Base-by-base conservation (phyloP, 768 basidiomycete species). In the Tulasnella sp. region DNA sequence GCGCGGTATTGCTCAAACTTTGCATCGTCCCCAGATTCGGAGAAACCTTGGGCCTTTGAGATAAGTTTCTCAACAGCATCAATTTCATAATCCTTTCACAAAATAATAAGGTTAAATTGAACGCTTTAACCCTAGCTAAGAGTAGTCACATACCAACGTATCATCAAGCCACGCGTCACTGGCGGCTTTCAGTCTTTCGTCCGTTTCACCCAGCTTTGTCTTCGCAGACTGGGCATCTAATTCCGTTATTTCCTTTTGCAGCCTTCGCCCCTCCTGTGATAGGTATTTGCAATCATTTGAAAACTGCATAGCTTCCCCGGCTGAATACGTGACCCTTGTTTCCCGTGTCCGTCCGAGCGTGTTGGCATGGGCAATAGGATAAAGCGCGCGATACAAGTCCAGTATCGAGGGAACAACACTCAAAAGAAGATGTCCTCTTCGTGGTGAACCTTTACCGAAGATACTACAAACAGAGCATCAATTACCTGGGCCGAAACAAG, bases 211-310 rank as follows among this genome's bases (percentile, higher is more conserved):
- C 47, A 89, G 78, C 72, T 82, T 84, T 59, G 83, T 86, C 75
- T 81, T 82, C 34, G 84, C 79, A 36, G 75, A 74, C 73, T 59
- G 62, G 1, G 75, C 72, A 8, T 59, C 52, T 12, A 26, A n/a
- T 29, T 59, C 52, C 22, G 26, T 12, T 2, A 59, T 22, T 29
- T 59, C 52, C 29, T 29, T 17, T 59, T 59, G 22, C 26, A 59
- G 8, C 9, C 52, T 59, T 29, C 29, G 52, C 4, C 52, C 52
- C 75, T 89, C 72, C 14, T 64, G 35, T 0, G 81, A 75, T 34
- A 95, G 83, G 78, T 89, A 92, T 26, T 85, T 76, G 75, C 89
- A 92, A 74, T 95, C 90, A 78, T 97, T 97, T 19, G 91, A 88
- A 78, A 90, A 90, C 65, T 87, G 86, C 85, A 96, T 88, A 0